phyloP scores from a whole-genome alignment of 2,329 filamentous ascomycete genomes.

The Venturia nashicola region DNA sequence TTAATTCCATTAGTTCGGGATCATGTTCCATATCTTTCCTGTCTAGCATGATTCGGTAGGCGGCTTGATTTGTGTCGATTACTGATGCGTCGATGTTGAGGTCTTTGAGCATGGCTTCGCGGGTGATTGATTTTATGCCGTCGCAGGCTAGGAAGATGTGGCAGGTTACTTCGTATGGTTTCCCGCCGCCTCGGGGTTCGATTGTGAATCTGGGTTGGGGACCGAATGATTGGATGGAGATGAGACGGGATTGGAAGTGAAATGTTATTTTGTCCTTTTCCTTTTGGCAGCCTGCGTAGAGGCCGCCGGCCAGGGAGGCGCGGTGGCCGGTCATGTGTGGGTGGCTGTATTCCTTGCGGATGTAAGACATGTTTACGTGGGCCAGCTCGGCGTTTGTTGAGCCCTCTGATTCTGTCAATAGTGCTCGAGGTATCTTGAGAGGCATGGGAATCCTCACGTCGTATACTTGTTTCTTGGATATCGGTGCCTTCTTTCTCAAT shows the following conservation, averaged over 20 bases:
- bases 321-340: slow-evolving; percentile 74
- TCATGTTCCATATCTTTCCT: slow-evolving; percentile 55
- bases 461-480: slow-evolving; percentile 59
- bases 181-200: slow-evolving; percentile 39
- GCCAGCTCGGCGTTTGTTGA: slow-evolving; percentile 56
- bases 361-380: slow-evolving; percentile 56
- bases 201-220: slow-evolving; percentile 49
- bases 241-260: slow-evolving; percentile 49
- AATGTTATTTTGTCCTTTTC: slow-evolving; percentile 51
- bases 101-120: slow-evolving; percentile 40
- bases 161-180: slow-evolving; percentile 37
- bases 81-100: slow-evolving; percentile 42
- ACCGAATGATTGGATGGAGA: slow-evolving; percentile 45
- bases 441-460: slow-evolving; percentile 32
- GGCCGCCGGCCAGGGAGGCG: slow-evolving; percentile 53
- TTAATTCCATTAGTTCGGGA: slow-evolving; percentile 52
- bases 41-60: slow-evolving; percentile 66
- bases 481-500: slow-evolving; percentile 62
- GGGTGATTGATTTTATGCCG: slow-evolving; percentile 36
- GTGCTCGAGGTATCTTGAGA: neutral
- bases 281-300: slow-evolving; percentile 58
- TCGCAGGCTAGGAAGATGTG: slow-evolving; percentile 35
- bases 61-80: slow-evolving; percentile 61
- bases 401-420: slow-evolving; percentile 41
- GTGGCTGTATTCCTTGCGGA: slow-evolving; percentile 56